Percentiles rank a stretch among this genome's conserved stretches.
These are phyloP conservation scores for Agapanthus africanus DNA, from an alignment of 106 monocot species.

Conservation along the genomic window DNA sequence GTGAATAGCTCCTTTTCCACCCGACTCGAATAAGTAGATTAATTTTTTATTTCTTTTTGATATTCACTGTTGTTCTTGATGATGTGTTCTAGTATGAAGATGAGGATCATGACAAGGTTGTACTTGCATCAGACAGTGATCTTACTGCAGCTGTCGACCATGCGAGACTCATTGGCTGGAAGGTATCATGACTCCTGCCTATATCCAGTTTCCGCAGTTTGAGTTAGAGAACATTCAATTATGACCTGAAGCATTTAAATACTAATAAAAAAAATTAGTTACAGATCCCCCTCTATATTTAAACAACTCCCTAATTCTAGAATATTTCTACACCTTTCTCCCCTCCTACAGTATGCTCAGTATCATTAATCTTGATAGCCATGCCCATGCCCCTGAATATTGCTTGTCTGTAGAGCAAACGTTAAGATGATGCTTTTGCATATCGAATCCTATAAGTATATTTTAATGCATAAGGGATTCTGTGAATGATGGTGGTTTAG, in stretches of 20 bases:
- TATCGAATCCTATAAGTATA: too few species aligned
- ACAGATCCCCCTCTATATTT: not conserved
- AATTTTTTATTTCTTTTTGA: not conserved
- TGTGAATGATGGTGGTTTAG: too few species aligned
- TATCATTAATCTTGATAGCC: not conserved
- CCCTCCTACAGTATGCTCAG: too few species aligned
- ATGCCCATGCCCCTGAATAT: not conserved
- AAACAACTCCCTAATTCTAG: too few species aligned
- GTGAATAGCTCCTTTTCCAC: not conserved
- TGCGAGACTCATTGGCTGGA: constrained; percentile 79
- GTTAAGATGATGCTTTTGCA: too few species aligned
- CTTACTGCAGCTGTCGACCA: constrained; percentile 85
- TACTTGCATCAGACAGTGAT: constrained; percentile 80
- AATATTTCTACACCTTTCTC: too few species aligned
- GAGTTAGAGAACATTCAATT: not conserved
- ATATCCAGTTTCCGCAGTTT: not conserved
- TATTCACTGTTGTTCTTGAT: not conserved
- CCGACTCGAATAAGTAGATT: not conserved
- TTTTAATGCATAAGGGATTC: too few species aligned
- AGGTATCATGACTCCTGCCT: constrained; percentile 34
- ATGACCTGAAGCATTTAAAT: not conserved
- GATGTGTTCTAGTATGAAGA: constrained; percentile 73
- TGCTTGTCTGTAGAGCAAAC: not conserved
- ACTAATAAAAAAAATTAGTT: not conserved
- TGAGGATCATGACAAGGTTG: constrained; percentile 85